Evolutionary conservation across 352 stramenopile genomes (phyloP), one percentile per base, ranked within the genome.

Genomic region (Hyaloperonospora arabidopsidis): DNA sequence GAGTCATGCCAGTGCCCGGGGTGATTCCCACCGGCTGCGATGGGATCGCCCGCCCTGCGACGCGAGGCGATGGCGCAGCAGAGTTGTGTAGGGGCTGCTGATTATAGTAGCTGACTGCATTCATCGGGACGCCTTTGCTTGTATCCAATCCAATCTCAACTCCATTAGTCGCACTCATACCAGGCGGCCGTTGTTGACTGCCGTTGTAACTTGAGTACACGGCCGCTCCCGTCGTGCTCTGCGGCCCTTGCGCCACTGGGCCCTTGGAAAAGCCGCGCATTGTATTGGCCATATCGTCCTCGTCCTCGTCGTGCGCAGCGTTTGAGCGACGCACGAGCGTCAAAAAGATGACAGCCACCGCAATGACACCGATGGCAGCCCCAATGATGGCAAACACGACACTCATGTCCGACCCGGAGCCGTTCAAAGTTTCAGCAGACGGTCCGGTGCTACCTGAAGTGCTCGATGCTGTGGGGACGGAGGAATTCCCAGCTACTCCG

Each of bases 331-430:
- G 79, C 54, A 89, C 79, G 18, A 89, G 73, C 36, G 75, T 84
- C 39, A 89, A 62, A 61, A 89, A 89, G 40, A 89, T 89, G 2
- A 89, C 69, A 15, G 72, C 79, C 10, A 89, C 79, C 11, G 79
- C 79, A 57, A 89, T 87, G n/a, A 89, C 76, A 43, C 79, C 79
- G 35, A 89, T 89, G 1, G 79, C 76, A 13, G 76, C 79, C 12
- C 79, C 79, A 35, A 89, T 84, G 48, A 89, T 89, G 12, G 70
- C 79, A 29, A 89, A 89, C 32, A 89, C 72, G 49, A 86, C 72
- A 39, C 70, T 87, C 76, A 87, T 82, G 57, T 87, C 75, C 0
- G 64, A 81, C 12, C 74, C 67, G 25, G 52, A 36, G 29, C 36
- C 51, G 18, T 28, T 59, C 15, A 64, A 60, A 3, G 59, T 49